Evolutionary conservation across 2,329 filamentous ascomycete species (phyloP), one percentile per base, ranked within the genome.

Genomic region (Magnaporthales sp.): DNA sequence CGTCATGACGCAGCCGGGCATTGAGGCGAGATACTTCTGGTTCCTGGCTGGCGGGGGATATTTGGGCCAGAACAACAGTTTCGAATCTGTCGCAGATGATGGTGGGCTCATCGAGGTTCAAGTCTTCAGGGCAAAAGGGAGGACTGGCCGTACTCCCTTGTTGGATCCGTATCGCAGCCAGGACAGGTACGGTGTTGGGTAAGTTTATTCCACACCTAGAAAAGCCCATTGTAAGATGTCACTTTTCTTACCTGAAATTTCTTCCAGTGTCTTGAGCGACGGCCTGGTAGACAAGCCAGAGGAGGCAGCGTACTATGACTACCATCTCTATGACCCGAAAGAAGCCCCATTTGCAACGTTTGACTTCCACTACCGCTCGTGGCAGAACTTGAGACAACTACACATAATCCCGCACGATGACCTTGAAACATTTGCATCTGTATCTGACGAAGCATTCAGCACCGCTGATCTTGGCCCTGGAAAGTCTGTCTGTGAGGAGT

Each of bases 351-450:
- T 80, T 68, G 80, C 80, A 4, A 80, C 79, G 0, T 87, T 87
- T 68, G 78, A 78, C 29, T 85, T 87, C 68, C 82, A 87, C 68
- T 87, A 87, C 69, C 80, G 84, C 31, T 84, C 81, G 7, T 82
- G 79, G 80, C 75, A 78, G 10, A 80, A 79, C 66, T 78, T 88
- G 11, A 71, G 76, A 8, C 74, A 78, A 32, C 76, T 86, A 10
- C 83, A 82, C 66, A 73, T 87, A 4, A 78, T 84, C 29, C 78
- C 81, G 0, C 69, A 66, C 2, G 68, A 67, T 15, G 70, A 71
- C 30, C 31, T 56, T 2, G 5, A 64, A n/a, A n/a, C 26, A 6
- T n/a, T 31, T 38, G 11, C 26, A 27, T 60, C 56, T 3, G 10
- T 1, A 4, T 19, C 56, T 7, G 56, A 60, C 4, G 26, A 26